Conservation (phyloP, 345 rosid genomes). For the Anacardium occidentale region DNA sequence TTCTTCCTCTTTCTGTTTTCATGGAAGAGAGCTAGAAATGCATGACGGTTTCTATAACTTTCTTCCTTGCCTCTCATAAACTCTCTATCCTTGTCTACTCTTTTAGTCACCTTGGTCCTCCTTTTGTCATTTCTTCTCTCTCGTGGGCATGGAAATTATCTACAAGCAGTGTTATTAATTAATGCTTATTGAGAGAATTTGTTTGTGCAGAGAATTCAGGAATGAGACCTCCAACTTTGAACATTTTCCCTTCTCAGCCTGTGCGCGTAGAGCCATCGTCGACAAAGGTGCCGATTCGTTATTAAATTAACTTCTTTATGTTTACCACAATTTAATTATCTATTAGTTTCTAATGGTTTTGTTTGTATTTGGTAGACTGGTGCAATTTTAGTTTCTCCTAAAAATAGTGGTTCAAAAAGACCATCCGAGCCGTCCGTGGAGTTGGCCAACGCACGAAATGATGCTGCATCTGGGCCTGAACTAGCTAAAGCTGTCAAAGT, state of each 20-base stretch:
- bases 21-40: slow-evolving; percentile 25
- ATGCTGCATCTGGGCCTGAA: slow-evolving; percentile 37
- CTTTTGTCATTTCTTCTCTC: slow-evolving; percentile 6
- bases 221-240: slow-evolving; percentile 94
- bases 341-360: slow-evolving; percentile 9
- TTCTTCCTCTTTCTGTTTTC: slow-evolving; percentile 26
- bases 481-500: slow-evolving; percentile 56
- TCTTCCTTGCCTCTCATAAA: slow-evolving; percentile 23
- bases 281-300: slow-evolving; percentile 18
- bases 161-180: slow-evolving; percentile 11
- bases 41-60: slow-evolving; percentile 28
- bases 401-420: slow-evolving; percentile 50
- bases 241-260: slow-evolving; percentile 97
- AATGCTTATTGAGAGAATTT: slow-evolving; percentile 17
- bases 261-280: slow-evolving; percentile 77
- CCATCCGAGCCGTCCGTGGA: slow-evolving; percentile 58
- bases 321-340: neutral
- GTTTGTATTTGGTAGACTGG: slow-evolving; percentile 35
- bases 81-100: slow-evolving; percentile 20
- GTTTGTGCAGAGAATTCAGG: slow-evolving; percentile 58
- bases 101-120: slow-evolving; percentile 13
- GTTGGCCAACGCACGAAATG: slow-evolving; percentile 42
- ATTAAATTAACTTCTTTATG: neutral
- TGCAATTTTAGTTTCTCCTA: slow-evolving; percentile 41
- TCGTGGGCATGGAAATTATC: neutral